These are phyloP conservation scores for Penicillium griseofulvum DNA, from an alignment of 2,329 filamentous ascomycete genomes.

Conservation along the genomic window DNA sequence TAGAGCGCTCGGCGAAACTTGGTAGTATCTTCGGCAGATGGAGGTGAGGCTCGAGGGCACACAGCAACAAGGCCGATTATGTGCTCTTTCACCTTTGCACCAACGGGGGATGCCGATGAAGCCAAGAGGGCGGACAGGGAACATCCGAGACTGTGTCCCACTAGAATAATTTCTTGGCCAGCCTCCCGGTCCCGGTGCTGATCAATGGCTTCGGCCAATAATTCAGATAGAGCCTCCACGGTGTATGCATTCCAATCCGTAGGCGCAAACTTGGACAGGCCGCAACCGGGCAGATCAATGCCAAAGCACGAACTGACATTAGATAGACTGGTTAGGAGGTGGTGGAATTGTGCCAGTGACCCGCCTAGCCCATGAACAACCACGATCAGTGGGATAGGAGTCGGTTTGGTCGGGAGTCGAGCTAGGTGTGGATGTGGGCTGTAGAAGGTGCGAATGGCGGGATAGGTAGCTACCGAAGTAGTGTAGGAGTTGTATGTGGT, in stretches of 20 bases:
- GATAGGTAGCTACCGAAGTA: conserved; percentile 69
- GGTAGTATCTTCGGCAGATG: conserved; percentile 52
- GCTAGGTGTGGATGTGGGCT: conserved; percentile 76
- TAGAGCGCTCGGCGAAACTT: conserved; percentile 59
- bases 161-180: conserved; percentile 70
- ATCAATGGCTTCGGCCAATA: conserved; percentile 73
- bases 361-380: conserved; percentile 94
- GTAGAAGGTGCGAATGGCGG: conserved; percentile 77
- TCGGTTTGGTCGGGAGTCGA: conserved; percentile 71
- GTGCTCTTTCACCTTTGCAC: conserved; percentile 56
- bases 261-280: conserved; percentile 71
- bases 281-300: conserved; percentile 88
- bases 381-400: conserved; percentile 77
- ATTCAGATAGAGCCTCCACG: conserved; percentile 68
- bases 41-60: conserved; percentile 70
- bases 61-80: conserved; percentile 77
- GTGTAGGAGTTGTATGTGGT: conserved; percentile 69
- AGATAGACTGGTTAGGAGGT: conserved; percentile 74
- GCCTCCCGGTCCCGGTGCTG: conserved; percentile 64
- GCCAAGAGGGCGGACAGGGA: conserved; percentile 72
- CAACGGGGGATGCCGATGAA: conserved; percentile 55
- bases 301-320: conserved; percentile 82
- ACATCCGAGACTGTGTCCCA: conserved; percentile 89
- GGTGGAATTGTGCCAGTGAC: conserved; percentile 81
- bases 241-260: conserved; percentile 75